Conservation (phyloP, 352 stramenopile species). For the Globisporangium sylvaticum region DNA sequence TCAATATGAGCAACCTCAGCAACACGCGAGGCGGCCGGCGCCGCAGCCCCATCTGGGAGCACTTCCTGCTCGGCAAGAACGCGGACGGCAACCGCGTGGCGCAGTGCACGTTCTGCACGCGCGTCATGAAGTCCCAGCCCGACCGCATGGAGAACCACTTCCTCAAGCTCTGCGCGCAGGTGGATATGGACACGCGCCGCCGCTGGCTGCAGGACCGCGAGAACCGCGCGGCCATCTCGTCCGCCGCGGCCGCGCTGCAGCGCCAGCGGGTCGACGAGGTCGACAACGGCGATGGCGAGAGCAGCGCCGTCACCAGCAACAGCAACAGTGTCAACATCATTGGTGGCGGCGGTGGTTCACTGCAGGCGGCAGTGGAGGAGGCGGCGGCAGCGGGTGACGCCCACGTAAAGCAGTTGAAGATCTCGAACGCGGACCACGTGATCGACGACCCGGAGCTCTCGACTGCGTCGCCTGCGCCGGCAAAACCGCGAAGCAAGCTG, state of each 20-base stretch:
- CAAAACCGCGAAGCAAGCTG: neutral
- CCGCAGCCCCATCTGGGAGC: constrained; percentile 17
- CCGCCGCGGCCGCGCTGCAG: constrained; percentile 5
- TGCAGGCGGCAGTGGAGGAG: constrained; percentile 1
- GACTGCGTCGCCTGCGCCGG: neutral
- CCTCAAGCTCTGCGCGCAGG: constrained; percentile 14
- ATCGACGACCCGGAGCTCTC: neutral
- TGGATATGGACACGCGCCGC: constrained; percentile 10
- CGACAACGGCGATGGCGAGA: neutral
- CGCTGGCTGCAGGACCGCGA: constrained; percentile 14
- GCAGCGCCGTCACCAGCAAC: neutral
- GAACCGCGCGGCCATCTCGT: constrained; percentile 3
- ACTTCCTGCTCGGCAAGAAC: constrained; percentile 11
- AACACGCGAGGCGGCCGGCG: constrained; percentile 8
- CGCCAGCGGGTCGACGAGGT: neutral
- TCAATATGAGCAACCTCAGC: neutral
- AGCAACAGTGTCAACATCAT: neutral
- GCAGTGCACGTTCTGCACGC: constrained; percentile 16
- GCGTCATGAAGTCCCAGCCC: constrained; percentile 18
- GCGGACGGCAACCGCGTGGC: constrained; percentile 15
- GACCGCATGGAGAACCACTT: constrained; percentile 23
- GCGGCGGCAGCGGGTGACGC: neutral
- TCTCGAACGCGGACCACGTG: neutral
- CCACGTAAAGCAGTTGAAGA: constrained; percentile 6
- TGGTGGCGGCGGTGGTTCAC: neutral